Evolutionary conservation across 169 alveolate species (phyloP), one percentile per base, ranked within the genome.

Genomic region (Besnoitia besnoiti): DNA sequence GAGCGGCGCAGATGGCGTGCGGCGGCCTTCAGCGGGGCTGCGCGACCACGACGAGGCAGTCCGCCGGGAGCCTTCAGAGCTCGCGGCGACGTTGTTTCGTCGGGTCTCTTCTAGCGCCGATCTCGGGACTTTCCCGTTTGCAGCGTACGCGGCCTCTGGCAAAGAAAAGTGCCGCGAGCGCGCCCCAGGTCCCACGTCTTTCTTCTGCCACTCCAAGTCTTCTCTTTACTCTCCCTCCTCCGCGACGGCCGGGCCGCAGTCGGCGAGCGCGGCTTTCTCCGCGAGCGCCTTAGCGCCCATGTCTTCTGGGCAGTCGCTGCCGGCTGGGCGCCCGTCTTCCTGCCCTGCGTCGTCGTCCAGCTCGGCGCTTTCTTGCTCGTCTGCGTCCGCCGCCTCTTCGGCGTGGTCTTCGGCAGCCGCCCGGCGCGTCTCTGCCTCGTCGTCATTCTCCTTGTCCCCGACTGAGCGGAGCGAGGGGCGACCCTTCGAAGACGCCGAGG

Each of bases 91-190:
- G 82, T 42, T 73, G 16, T 73, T 73, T 37, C 82, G 82, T 8
- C 82, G 82, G 2, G 82, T 73, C 44, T 73, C 82, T 1, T 73
- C 82, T 24, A 73, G 27, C 82, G 82, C n/a, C 24, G 82, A 73
- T n/a, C 46, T 73, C 47, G 82, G 44, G 82, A 27, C 44, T 3
- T 73, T 8, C 12, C 14, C 44, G 8, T n/a, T 42, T 8, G 12
- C 67, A 1, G 1, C 67, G 7, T 16, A 0, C 67, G 12, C 67
- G 7, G 12, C 30, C 27, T 21, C 30, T n/a, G 24, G 24, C 33
- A 55, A 55, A 55, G 67, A 55, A 19, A n/a, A 55, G 3, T 21
- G 67, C 7, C 67, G 67, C 67, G n/a, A n/a, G n/a, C 67, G 30
- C 67, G 30, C 67, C 5, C 67, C 24, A n/a, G 12, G 33, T 55